These are phyloP conservation scores for Ganoderma multipileum DNA, from an alignment of 1,284 basidiomycete species.

Conservation along the genomic window DNA sequence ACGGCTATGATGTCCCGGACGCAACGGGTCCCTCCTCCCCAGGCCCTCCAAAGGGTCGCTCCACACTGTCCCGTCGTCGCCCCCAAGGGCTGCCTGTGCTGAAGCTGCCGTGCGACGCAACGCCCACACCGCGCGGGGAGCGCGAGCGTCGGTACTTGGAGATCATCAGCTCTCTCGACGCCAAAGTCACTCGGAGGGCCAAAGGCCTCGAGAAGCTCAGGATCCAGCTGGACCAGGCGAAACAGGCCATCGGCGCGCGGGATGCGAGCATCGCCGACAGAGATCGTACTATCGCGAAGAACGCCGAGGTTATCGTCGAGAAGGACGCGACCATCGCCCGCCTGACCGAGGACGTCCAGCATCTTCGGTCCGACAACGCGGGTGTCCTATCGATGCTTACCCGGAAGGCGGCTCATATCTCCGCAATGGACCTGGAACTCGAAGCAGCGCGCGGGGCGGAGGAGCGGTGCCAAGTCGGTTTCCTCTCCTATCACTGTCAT, in stretches of 20 bases:
- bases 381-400: too few species aligned
- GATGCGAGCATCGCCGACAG: not conserved
- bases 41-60: not conserved
- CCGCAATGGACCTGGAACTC: not conserved
- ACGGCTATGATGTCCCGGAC: not conserved
- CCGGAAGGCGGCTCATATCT: not conserved
- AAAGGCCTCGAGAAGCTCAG: not conserved
- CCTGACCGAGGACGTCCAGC: not conserved
- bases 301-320: too few species aligned
- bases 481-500: not conserved
- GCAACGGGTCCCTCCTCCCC: not conserved
- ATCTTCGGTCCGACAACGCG: not conserved
- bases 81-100: not conserved
- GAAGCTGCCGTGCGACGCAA: not conserved
- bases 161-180: not conserved
- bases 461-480: not conserved
- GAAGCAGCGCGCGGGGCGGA: not conserved
- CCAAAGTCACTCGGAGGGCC: not conserved
- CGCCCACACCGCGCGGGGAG: not conserved
- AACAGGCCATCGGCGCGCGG: not conserved
- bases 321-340: not conserved
- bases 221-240: not conserved
- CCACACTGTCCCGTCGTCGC: not conserved
- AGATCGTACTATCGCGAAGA: not conserved
- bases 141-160: not conserved